Conservation (phyloP, 352 stramenopile species). For the Phytophthora sp. region DNA sequence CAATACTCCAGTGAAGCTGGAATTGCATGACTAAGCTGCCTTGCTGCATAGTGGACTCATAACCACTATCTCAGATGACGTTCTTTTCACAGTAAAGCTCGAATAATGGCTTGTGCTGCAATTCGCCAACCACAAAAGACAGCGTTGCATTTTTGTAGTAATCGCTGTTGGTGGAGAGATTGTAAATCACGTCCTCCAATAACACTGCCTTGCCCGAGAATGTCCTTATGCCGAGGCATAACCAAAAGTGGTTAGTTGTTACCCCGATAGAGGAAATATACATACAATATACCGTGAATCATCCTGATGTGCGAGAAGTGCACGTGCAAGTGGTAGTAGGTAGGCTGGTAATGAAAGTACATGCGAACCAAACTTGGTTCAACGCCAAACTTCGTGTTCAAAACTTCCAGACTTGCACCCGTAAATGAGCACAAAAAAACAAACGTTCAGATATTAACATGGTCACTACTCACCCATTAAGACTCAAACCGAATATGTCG, state of each 20-base stretch:
- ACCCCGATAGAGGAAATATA: neutral
- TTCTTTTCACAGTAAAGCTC: constrained; percentile 64
- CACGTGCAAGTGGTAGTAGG: constrained; percentile 90
- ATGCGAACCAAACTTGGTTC: constrained; percentile 62
- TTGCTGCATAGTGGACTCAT: no score
- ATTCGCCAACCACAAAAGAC: constrained; percentile 75
- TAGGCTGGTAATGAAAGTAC: constrained; percentile 90
- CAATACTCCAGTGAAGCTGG: no score
- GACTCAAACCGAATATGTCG: constrained; percentile 77
- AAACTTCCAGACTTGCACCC: constrained; percentile 56
- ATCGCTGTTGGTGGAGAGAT: constrained; percentile 58
- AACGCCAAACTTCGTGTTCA: constrained; percentile 66
- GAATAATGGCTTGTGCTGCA: constrained; percentile 81
- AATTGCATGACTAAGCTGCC: no score
- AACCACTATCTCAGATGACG: constrained; percentile 43
- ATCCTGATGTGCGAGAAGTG: constrained; percentile 90
- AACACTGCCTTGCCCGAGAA: constrained; percentile 83
- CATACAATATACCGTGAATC: constrained; percentile 50
- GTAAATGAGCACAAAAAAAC: no score
- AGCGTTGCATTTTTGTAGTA: constrained; percentile 82
- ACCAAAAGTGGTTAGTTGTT: neutral
- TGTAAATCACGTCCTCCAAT: constrained; percentile 88
- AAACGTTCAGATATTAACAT: no score
- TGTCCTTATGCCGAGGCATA: constrained; percentile 45
- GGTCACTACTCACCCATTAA: no score